Base-by-base conservation (phyloP, 768 basidiomycete genomes). In the Russula ochroleuca region DNA sequence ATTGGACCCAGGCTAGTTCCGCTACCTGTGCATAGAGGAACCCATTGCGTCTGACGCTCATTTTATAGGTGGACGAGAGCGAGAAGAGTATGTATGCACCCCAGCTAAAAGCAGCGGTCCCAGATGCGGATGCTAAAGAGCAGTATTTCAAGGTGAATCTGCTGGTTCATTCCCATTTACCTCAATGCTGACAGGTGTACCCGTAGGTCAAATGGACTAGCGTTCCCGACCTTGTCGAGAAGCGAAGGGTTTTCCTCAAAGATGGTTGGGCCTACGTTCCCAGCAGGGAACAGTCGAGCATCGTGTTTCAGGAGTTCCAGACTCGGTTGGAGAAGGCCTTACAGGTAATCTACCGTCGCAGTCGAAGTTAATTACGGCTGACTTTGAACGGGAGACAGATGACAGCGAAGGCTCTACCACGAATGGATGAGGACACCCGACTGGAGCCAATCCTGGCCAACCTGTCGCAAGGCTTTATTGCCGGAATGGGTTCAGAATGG, bases 181-280 rank as follows among this genome's bases (percentile, higher is more conserved):
- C 10, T 14, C 60, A 21, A 38, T 67, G 57, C 31, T 21, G 35
- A 38, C 10, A 3, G 47, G 14, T 17, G 17, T 49, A 15, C 31
- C n/a, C 8, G 2, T 53, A 97, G 94, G 94, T 98, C n/a, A 87
- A 83, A 73, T 99, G 97, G 97, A 94, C 89, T 14, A 86, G 88
- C 65, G 95, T 98, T 3, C 92, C 93, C 6, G 94, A 97, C 74
- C 82, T 99, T 1, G 89, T 99, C 9, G 88, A 88, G 64, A 85
- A 81, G 70, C 80, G 96, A 21, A 81, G 80, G 50, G 92, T 98
- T 1, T 85, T 92, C 65, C 76, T 99, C 43, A 81, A 79, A 64
- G 79, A 77, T 7, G 96, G 95, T 1, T 86, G 85, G 80, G 95
- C 95, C n/a, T 98, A 92, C 70, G 94, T 98, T 17, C 87, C 90